A percentile compares a stretch with the other conserved stretches of the same genome.
These are phyloP conservation scores for Thozetella sp. DNA, from an alignment of 495 filamentous ascomycete species.

Conservation along the genomic window DNA sequence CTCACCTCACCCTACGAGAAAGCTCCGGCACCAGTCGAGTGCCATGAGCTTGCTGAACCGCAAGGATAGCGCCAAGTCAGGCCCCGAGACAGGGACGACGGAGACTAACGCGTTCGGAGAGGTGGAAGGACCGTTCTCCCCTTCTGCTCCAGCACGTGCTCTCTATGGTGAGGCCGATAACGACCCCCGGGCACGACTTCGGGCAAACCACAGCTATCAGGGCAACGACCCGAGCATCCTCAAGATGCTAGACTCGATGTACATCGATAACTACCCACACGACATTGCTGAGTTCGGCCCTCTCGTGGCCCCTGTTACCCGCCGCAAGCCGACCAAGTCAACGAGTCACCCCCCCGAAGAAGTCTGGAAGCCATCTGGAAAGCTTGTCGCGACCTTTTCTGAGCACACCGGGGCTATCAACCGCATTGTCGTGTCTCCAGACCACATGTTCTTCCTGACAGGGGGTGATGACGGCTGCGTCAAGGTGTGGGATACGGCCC, in stretches of 20 bases:
- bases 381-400: constrained; percentile 80
- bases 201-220: constrained; percentile 70
- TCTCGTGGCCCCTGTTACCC: constrained; percentile 69
- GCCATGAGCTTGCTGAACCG: constrained; percentile 82
- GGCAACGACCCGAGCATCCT: constrained; percentile 89
- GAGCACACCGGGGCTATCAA: constrained; percentile 87
- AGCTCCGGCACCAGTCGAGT: constrained; percentile 67
- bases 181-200: constrained; percentile 27
- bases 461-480: constrained; percentile 91
- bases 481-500: constrained; percentile 89
- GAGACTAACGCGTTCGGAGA: constrained; percentile 82
- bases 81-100: constrained; percentile 81
- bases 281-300: constrained; percentile 82
- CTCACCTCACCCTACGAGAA: constrained; percentile 36
- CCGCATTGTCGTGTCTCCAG: constrained; percentile 79
- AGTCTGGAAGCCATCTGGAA: constrained; percentile 84
- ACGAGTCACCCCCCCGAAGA: constrained; percentile 46
- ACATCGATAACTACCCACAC: constrained; percentile 85
- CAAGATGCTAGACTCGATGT: constrained; percentile 84
- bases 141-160: constrained; percentile 23
- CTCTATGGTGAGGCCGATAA: constrained; percentile 26
- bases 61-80: constrained; percentile 76
- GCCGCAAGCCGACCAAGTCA: constrained; percentile 60
- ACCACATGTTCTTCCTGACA: constrained; percentile 94
- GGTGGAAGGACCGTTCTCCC: constrained; percentile 69